A percentile compares a stretch with the other conserved stretches of the same genome.
Conservation (phyloP, 441 rosid species). For the Lepidium campestre region DNA sequence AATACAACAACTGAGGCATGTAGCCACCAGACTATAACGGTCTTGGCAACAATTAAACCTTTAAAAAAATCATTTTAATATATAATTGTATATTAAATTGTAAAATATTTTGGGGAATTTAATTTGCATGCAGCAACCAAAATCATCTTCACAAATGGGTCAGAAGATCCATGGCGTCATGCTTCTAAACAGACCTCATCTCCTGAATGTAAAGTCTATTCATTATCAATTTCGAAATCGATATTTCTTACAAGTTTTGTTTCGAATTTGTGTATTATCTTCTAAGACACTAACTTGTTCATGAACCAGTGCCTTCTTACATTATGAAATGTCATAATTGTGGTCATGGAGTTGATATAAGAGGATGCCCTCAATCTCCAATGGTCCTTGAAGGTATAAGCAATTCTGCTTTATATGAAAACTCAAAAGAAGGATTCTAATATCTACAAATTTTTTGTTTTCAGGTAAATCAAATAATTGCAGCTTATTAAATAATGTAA, state of each 20-base stretch:
- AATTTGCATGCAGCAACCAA: conserved; percentile 61
- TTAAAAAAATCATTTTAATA: background rate
- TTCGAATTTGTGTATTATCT: background rate
- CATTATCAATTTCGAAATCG: background rate
- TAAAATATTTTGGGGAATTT: background rate
- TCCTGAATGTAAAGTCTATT: conserved; percentile 51
- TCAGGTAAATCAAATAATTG: conserved; percentile 73
- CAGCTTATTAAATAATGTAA: conserved; percentile 68
- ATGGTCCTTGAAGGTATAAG: conserved; percentile 59
- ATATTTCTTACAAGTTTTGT: background rate
- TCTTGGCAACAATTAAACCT: too few species aligned
- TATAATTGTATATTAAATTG: too few species aligned
- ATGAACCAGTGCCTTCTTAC: conserved; percentile 71
- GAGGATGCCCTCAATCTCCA: conserved; percentile 93
- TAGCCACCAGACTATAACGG: too few species aligned
- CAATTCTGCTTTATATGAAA: background rate
- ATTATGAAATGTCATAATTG: conserved; percentile 73
- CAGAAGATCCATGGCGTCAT: conserved; percentile 99
- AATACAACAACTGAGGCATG: too few species aligned
- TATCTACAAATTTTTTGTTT: background rate
- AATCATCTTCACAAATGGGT: conserved; percentile 84
- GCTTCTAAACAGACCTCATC: conserved; percentile 83
- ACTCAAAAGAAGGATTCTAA: background rate
- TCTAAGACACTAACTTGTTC: background rate
- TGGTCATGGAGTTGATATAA: conserved; percentile 88